Base-by-base conservation (phyloP, 176 grass and related monocot genomes). In the Triticum dicoccoides region DNA sequence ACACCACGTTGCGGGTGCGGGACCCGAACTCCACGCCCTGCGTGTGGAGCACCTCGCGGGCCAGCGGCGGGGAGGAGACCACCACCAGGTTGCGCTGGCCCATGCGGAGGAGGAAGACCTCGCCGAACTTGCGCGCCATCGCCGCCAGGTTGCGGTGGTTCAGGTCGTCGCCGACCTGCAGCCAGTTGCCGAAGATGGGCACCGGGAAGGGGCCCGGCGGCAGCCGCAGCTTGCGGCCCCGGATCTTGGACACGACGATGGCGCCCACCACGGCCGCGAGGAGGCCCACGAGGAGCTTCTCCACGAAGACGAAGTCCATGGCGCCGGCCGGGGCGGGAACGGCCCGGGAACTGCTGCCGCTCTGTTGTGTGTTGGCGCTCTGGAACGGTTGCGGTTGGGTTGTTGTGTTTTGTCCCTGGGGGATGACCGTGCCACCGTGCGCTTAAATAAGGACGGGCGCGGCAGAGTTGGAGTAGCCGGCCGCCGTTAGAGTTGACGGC, bases 11-110 rank as follows among this genome's bases (percentile, higher is more conserved):
- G 11, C 95, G 91, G 21, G 95, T 95, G 89, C 95, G 87, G 21
- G 95, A 98, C 30, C 93, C 95, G 83, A 98, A 98, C 91, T 98
- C 93, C 10, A 95, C 95, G 41, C 95, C 95, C 78, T 93, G 93
- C 32, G 91, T 91, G 87, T 98, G 95, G 11, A 98, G 89, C 74
- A 95, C 95, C 71, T 95, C 95, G 3, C 89, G 89, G 5, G 91
- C 95, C 10, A 98, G 91, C 12, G 80, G 41, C 4, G 95, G 93
- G 0, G 89, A 92, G 0, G 95, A 98, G 5, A 98, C 93, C 18
- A 95, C 95, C 8, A 93, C 91, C n/a, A 98, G 83, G 87, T 95
- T 98, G 24, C 93, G 93, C 27, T 90, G 87, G 5, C 95, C 91
- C 95, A 95, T 98, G 4, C 93, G 95, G 70, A 98, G 95, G 66